Percentiles rank a stretch among this genome's conserved stretches.
These are phyloP conservation scores for Arxiozyma slooffiae DNA, from an alignment of 1,139 yeast species.

Conservation along the genomic window DNA sequence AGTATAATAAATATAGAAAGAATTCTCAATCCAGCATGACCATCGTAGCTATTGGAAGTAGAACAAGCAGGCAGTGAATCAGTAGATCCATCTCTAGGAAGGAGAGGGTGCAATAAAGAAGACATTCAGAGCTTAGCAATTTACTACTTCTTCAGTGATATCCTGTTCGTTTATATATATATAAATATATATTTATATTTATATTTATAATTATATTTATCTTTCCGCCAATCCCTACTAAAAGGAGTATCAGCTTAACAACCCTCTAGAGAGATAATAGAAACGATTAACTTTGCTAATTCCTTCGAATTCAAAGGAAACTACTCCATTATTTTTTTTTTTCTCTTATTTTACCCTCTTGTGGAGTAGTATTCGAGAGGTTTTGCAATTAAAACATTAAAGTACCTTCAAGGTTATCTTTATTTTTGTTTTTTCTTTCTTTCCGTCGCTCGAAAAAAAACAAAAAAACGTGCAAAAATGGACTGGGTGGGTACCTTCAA, in stretches of 20 bases:
- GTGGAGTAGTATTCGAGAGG: too few relatives aligned
- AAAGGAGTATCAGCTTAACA: too few relatives aligned
- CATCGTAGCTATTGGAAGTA: slow-evolving; percentile 28
- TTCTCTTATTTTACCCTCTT: neutral
- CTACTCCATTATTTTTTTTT: neutral
- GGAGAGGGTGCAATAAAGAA: neutral
- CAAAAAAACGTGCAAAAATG: neutral
- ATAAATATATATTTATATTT: too few relatives aligned
- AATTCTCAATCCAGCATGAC: slow-evolving; percentile 43
- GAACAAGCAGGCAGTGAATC: slow-evolving; percentile 13
- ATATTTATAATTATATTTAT: too few relatives aligned
- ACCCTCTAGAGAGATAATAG: neutral
- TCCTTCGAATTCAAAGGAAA: neutral
- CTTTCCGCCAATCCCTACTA: neutral
- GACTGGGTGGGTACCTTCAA: neutral
- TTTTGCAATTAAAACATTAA: too few relatives aligned
- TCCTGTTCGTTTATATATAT: too few relatives aligned
- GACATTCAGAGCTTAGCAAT: neutral
- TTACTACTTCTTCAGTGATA: too few relatives aligned
- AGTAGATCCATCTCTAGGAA: neutral
- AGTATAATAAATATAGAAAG: slow-evolving; percentile 52
- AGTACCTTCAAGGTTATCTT: neutral
- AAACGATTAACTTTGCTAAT: too few relatives aligned
- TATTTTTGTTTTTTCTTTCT: too few relatives aligned
- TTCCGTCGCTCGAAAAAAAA: too few relatives aligned